These are phyloP conservation scores for Penicillium sp. DNA, from an alignment of 2,329 filamentous ascomycete species.

Conservation along the genomic window DNA sequence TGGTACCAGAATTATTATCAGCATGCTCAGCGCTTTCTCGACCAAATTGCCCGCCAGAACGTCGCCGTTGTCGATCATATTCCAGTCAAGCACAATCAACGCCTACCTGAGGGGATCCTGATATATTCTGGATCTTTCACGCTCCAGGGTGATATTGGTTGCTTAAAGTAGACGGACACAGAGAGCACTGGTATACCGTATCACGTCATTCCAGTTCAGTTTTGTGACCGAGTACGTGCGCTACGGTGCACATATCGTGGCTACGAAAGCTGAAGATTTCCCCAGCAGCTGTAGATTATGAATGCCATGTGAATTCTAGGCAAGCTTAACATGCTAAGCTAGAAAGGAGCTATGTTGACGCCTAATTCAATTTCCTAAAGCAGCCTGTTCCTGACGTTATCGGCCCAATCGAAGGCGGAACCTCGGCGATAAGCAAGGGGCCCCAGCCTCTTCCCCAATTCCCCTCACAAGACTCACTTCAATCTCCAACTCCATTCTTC, in stretches of 20 bases:
- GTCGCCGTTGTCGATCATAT: slow-evolving; percentile 49
- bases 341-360: not conserved
- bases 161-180: no score
- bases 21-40: slow-evolving; percentile 57
- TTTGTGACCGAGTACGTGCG: no score
- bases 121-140: no score
- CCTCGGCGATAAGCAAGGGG: slow-evolving; percentile 14
- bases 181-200: no score
- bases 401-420: not conserved
- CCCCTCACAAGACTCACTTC: not conserved
- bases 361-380: not conserved
- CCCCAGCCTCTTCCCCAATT: not conserved
- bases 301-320: not conserved
- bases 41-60: slow-evolving; percentile 54
- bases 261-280: no score
- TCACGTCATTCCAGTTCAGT: no score
- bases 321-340: not conserved
- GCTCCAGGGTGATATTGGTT: no score
- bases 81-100: slow-evolving; percentile 28
- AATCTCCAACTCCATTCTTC: slow-evolving; percentile 13
- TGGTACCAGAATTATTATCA: slow-evolving; percentile 55
- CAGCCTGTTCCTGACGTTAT: not conserved
- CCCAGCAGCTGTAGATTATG: not conserved
- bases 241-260: no score
- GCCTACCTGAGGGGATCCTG: no score